phyloP scores from a whole-genome alignment of 1,284 basidiomycete species.

The Cryptococcus sp. region DNA sequence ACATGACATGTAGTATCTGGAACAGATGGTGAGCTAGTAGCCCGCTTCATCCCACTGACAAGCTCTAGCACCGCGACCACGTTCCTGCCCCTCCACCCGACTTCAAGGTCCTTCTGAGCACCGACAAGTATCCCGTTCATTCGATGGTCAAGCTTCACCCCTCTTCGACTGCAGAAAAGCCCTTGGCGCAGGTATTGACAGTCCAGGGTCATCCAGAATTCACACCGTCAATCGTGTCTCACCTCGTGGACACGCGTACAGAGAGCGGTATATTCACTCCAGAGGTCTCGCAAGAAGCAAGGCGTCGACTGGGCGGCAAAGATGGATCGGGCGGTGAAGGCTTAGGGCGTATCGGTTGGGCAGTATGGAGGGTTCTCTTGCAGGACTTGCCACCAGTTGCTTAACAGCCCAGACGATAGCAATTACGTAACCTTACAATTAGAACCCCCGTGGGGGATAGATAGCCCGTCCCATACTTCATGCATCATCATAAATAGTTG shows the following conservation, averaged over 20 bases:
- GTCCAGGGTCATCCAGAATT: conserved; percentile 60
- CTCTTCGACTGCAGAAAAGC: conserved; percentile 46
- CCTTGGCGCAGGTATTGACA: conserved; percentile 51
- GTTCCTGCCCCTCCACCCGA: conserved; percentile 53
- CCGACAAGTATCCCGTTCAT: conserved; percentile 54
- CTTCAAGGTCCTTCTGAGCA: conserved; percentile 54
- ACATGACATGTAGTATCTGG: conserved; percentile 47
- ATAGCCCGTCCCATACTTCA: background rate
- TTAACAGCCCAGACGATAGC: background rate
- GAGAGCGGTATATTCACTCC: conserved; percentile 52
- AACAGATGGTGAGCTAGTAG: conserved; percentile 53
- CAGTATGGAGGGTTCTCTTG: conserved; percentile 56
- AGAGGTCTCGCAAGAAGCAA: conserved; percentile 47
- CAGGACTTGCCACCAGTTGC: conserved; percentile 27
- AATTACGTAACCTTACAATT: background rate
- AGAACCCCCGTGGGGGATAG: background rate
- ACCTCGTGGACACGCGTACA: conserved; percentile 53
- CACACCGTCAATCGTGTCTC: conserved; percentile 55
- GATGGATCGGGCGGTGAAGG: conserved; percentile 54
- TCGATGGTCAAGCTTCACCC: conserved; percentile 55
- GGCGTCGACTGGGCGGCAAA: conserved; percentile 54
- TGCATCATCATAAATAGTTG: background rate
- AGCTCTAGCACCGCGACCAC: conserved; percentile 55
- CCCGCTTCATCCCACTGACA: conserved; percentile 1
- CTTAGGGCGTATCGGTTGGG: conserved; percentile 53